Percentiles rank a stretch among this genome's conserved stretches.
phyloP scores from a whole-genome alignment of 768 basidiomycete genomes.

The Lentinula sp. region DNA sequence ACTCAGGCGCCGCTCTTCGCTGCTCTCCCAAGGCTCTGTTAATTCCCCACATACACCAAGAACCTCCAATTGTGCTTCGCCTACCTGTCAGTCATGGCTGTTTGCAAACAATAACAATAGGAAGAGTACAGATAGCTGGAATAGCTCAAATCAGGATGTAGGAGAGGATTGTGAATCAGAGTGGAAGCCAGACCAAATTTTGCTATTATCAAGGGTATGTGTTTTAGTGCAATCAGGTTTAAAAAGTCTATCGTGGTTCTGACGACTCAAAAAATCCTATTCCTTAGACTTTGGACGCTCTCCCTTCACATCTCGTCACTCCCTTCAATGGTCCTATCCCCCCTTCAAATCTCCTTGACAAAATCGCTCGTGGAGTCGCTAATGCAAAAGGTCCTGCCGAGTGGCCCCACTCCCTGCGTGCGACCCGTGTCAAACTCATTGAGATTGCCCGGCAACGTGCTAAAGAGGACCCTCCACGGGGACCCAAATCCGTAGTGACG shows the following conservation, averaged over 20 bases:
- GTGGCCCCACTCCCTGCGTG: constrained; percentile 80
- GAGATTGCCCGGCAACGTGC: constrained; percentile 68
- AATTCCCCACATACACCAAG: constrained; percentile 55
- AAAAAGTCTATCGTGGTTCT: background rate
- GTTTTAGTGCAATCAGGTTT: constrained; percentile 10
- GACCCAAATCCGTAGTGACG: constrained; percentile 32
- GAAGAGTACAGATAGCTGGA: constrained; percentile 82
- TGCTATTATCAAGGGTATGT: constrained; percentile 61
- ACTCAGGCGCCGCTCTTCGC: constrained; percentile 42
- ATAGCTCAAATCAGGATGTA: constrained; percentile 66
- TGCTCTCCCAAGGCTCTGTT: constrained; percentile 38
- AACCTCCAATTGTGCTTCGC: constrained; percentile 40
- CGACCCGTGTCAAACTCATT: constrained; percentile 77
- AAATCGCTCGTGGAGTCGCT: constrained; percentile 73
- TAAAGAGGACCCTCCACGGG: constrained; percentile 36
- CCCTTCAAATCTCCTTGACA: constrained; percentile 81
- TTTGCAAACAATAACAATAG: constrained; percentile 45
- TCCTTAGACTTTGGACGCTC: constrained; percentile 72
- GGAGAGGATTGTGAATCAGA: constrained; percentile 60
- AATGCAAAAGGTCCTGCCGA: constrained; percentile 70
- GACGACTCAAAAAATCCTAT: background rate
- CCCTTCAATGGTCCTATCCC: constrained; percentile 83
- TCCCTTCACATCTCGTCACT: constrained; percentile 79
- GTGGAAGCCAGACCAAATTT: constrained; percentile 71
- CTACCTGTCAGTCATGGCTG: constrained; percentile 46